phyloP scores from a whole-genome alignment of 1,139 yeast genomes.

The Lipomyces yarrowii region DNA sequence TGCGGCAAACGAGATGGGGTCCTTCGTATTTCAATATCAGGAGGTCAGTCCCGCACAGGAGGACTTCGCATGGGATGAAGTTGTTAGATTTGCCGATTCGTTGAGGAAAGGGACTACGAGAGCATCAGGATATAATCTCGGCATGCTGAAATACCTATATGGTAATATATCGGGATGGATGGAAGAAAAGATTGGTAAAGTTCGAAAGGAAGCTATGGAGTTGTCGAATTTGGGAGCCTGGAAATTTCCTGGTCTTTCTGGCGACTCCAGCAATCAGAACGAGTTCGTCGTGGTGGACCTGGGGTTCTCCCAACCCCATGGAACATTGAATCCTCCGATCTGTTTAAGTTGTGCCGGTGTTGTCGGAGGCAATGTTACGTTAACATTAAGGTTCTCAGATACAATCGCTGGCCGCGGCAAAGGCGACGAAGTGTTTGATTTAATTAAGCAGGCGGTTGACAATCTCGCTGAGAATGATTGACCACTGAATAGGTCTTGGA shows the following conservation, averaged over 20 bases:
- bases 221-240: slow-evolving; percentile 19
- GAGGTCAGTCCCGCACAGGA: slow-evolving; percentile 5
- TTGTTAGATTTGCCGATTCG: neutral
- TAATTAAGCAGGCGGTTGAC: slow-evolving; percentile 1
- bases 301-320: slow-evolving; percentile 22
- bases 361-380: slow-evolving; percentile 13
- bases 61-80: slow-evolving; percentile 8
- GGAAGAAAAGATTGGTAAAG: slow-evolving; percentile 3
- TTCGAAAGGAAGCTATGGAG: neutral
- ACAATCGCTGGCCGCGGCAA: slow-evolving; percentile 16
- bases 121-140: neutral
- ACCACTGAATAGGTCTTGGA: too few species aligned
- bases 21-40: slow-evolving; percentile 3
- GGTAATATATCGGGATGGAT: slow-evolving; percentile 7
- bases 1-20: slow-evolving; percentile 3
- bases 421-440: slow-evolving; percentile 1
- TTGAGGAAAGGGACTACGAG: neutral
- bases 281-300: neutral
- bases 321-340: slow-evolving; percentile 7
- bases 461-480: neutral
- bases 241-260: neutral
- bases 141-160: slow-evolving; percentile 8
- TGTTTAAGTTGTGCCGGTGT: slow-evolving; percentile 11
- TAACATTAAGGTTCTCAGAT: slow-evolving; percentile 16
- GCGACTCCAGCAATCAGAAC: neutral